Evolutionary conservation across 345 rosid genomes (phyloP).

Genomic region (Limnanthes douglasii): DNA sequence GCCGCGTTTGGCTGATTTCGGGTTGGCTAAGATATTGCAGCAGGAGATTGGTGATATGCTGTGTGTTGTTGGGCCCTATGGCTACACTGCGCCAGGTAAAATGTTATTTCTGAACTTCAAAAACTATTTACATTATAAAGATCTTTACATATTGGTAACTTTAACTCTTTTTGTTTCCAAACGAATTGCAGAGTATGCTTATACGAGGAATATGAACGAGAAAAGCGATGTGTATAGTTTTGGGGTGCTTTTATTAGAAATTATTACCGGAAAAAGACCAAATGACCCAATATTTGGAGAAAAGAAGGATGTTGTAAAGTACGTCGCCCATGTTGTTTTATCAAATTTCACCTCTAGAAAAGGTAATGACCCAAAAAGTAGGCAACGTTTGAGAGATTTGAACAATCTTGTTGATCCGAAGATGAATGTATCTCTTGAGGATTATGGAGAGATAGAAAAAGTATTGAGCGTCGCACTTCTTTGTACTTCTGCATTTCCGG

Average conservation of each 20-base stretch:
- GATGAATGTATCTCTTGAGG: slow-evolving; percentile 17
- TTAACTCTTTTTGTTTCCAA: background rate
- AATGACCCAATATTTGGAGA: slow-evolving; percentile 42
- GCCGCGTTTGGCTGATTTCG: slow-evolving; percentile 67
- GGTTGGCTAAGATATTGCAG: slow-evolving; percentile 48
- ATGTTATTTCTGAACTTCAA: background rate
- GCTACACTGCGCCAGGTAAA: slow-evolving; percentile 78
- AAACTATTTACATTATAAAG: too few relatives aligned
- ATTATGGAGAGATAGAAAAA: slow-evolving; percentile 33
- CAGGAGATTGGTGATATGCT: slow-evolving; percentile 20
- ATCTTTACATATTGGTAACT: too few relatives aligned
- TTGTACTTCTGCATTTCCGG: slow-evolving; percentile 39
- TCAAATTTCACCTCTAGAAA: slow-evolving; percentile 6
- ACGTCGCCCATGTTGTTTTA: background rate
- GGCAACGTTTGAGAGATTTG: slow-evolving; percentile 6
- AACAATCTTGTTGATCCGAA: slow-evolving; percentile 30
- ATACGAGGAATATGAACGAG: slow-evolving; percentile 23
- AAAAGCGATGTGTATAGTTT: slow-evolving; percentile 58
- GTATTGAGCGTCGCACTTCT: slow-evolving; percentile 38
- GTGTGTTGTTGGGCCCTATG: slow-evolving; percentile 49
- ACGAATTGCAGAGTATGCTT: slow-evolving; percentile 36
- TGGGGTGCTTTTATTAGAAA: slow-evolving; percentile 44
- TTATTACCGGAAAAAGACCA: slow-evolving; percentile 54
- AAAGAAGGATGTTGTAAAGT: slow-evolving; percentile 35
- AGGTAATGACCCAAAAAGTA: background rate